Percentiles rank a stretch among this genome's conserved stretches.
Conservation (phyloP, 176 grass and related monocot genomes). For the Carex parvula region DNA sequence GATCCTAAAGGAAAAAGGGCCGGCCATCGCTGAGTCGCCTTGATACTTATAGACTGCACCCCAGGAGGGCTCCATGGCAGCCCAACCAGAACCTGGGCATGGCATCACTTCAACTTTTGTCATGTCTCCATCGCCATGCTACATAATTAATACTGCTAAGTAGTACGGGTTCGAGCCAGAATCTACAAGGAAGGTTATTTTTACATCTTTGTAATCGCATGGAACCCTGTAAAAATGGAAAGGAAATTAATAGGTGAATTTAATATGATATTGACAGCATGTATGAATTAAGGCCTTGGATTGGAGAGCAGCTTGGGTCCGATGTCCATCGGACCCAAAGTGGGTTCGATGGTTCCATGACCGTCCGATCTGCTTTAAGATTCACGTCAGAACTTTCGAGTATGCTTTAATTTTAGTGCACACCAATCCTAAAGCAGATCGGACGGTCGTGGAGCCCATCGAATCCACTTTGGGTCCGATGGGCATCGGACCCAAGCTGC, state of each 20-base stretch:
- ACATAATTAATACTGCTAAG: conserved; percentile 55
- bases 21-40: conserved; percentile 23
- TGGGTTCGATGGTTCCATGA: too few relatives aligned
- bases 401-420: too few relatives aligned
- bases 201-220: conserved; percentile 45
- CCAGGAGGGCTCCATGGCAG: conserved; percentile 42
- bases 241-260: not conserved
- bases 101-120: conserved; percentile 51
- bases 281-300: too few relatives aligned
- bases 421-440: too few relatives aligned
- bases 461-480: too few relatives aligned
- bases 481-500: too few relatives aligned
- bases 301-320: too few relatives aligned
- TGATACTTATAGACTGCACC: conserved; percentile 48
- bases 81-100: conserved; percentile 15
- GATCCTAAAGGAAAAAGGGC: conserved; percentile 48
- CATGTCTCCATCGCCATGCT: conserved; percentile 63
- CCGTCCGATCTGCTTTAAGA: too few relatives aligned
- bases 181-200: conserved; percentile 57
- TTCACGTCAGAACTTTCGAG: too few relatives aligned
- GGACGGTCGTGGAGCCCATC: too few relatives aligned
- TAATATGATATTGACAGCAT: too few relatives aligned
- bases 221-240: conserved; percentile 34
- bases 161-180: conserved; percentile 70
- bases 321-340: too few relatives aligned